Base-by-base conservation (phyloP, 345 rosid species). In the Brassica cretica region DNA sequence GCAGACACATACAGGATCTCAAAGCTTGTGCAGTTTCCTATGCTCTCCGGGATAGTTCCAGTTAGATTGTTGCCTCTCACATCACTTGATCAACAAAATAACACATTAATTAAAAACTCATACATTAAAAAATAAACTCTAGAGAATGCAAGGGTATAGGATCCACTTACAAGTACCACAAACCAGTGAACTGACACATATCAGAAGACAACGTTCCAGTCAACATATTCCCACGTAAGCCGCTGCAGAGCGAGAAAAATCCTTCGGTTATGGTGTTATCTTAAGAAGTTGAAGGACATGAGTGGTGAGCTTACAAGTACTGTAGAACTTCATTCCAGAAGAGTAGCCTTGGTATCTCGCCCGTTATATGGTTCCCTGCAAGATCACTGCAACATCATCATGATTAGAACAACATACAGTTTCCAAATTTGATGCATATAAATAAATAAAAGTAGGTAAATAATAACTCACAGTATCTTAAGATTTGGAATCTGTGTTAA, bases 251-350 rank as follows among this genome's bases (percentile, higher is more conserved):
- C 29, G 3, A 9, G 49, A 21, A 21, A 21, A 21, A 21, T 21
- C 24, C 24, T 21, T 21, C 24, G 24, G 24, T 21, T 21, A 21
- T 21, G 24, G 24, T 30, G 32, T 25, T 8, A n/a, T 1, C 14
- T 3, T 64, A 3, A 16, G 44, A 58, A 39, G 12, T 9, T 30
- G 12, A 41, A 58, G 41, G 2, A 62, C 10, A 49, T 70, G 70
- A 18, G n/a, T 1, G 32, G 55, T 7, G 19, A 14, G 70, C 96
- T 88, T 73, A 95, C 99, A 95, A 93, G 73, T 89, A 95, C 78
- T 95, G 99, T 66, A 95, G 70, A 4, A 95, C 98, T 84, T 95
- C 99, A 78, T 91, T 95, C 99, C 99, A 95, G 25, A 93, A 95
- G 56, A 95, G 86, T 46, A 93, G 62, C 72, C 99, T 86, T 0